These are phyloP conservation scores for Colletotrichum godetiae DNA, from an alignment of 2,329 filamentous ascomycete genomes.

Conservation along the genomic window DNA sequence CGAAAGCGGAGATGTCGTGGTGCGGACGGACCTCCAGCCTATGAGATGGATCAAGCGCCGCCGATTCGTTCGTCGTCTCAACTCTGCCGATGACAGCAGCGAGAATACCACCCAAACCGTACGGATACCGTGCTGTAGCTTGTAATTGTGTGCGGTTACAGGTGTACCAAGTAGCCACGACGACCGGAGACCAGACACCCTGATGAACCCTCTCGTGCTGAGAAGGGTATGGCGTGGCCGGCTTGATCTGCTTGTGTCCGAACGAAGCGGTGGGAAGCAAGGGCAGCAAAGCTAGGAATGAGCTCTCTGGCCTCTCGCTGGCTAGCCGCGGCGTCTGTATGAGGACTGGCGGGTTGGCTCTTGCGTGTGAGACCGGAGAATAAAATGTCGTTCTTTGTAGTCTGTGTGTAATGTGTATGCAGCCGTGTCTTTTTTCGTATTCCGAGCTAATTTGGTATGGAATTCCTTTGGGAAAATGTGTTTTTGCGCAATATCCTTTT, in stretches of 20 bases:
- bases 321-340: neutral
- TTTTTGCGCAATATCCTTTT: slow-evolving; percentile 18
- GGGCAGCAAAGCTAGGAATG: slow-evolving; percentile 1
- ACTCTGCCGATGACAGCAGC: slow-evolving; percentile 32
- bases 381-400: slow-evolving; percentile 3
- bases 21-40: slow-evolving; percentile 28
- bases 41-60: slow-evolving; percentile 21
- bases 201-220: slow-evolving; percentile 10
- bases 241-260: neutral
- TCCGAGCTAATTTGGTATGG: slow-evolving; percentile 23
- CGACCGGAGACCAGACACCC: slow-evolving; percentile 6
- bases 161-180: neutral
- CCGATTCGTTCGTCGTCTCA: slow-evolving; percentile 34
- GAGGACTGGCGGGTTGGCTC: neutral
- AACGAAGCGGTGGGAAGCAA: neutral
- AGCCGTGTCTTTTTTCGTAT: slow-evolving; percentile 9
- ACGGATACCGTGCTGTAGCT: neutral
- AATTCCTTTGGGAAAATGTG: slow-evolving; percentile 9
- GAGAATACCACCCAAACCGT: neutral
- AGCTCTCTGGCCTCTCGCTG: neutral
- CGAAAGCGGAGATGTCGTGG: slow-evolving; percentile 40
- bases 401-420: slow-evolving; percentile 13
- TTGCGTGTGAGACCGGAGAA: slow-evolving; percentile 21
- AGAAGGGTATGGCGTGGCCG: neutral
- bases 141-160: neutral